Evolutionary conservation across 2,329 filamentous ascomycete genomes (phyloP), one percentile per base, ranked within the genome.

Genomic region (Penicillium sumatraense): DNA sequence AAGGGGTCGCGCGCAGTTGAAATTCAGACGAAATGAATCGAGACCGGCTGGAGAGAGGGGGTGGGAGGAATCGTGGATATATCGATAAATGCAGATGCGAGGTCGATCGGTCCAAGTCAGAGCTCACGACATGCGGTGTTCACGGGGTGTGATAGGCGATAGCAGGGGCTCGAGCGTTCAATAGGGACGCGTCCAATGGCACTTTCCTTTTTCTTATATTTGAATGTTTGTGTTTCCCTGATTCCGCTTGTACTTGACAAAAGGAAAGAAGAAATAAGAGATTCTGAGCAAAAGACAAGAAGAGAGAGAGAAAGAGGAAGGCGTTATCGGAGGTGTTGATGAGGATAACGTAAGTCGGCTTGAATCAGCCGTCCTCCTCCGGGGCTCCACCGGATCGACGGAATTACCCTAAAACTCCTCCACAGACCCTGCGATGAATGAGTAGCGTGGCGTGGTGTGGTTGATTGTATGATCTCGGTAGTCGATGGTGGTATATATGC

Each of bases 301-400:
- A 16, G n/a, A 44, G 21, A 23, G 21, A 27, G 5, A 27, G 7
- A 46, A 31, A n/a, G 10, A 31, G 21, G 14, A 29, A 46, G 16
- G 42, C 27, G 27, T 46, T 31, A 46, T 46, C 26, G 27, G 42
- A 16, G 16, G 9, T 45, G 41, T 13, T 49, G 46, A 21, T 36
- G 45, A n/a, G 33, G 46, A 49, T 49, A 36, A 49, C 46, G 46
- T 49, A 49, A 49, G 46, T 36, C 29, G 33, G 31, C 23, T 26
- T 21, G 13, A 36, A 35, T 49, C 46, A 35, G 46, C 33, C 46
- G 46, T 49, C 46, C 31, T 38, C 31, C 46, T 49, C 46, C 46
- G 33, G 46, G 40, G 46, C 11, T 48, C 46, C 46, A 49, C 46
- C 31, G 46, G 46, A 49, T 49, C 46, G 46, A 49, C 46, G 46